phyloP scores from a whole-genome alignment of 148 eudicot genomes.

The Cornus kousa region DNA sequence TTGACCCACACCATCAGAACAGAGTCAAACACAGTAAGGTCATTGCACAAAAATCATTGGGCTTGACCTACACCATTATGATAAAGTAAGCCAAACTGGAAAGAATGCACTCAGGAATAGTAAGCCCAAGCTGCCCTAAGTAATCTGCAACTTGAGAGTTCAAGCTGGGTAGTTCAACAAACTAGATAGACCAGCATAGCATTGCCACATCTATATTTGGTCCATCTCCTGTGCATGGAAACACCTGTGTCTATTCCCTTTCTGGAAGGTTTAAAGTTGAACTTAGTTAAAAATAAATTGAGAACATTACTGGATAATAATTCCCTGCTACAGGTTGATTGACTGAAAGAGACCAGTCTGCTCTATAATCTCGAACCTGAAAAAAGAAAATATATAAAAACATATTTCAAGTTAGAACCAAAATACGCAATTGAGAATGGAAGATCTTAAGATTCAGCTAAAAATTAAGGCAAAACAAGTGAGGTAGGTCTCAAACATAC shows the following conservation, averaged over 20 bases:
- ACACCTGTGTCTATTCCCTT: neutral
- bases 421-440: conserved; percentile 1
- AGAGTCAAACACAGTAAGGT: neutral
- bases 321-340: conserved; percentile 83
- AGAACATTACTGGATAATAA: conserved; percentile 72
- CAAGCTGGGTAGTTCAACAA: neutral
- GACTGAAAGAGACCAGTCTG: conserved; percentile 75
- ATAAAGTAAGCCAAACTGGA: neutral
- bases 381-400: neutral
- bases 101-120: no score
- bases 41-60: neutral
- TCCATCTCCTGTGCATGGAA: neutral
- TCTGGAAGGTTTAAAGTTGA: neutral
- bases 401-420: neutral
- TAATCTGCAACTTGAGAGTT: neutral
- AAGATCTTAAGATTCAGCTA: neutral
- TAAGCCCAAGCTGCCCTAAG: neutral
- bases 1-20: neutral
- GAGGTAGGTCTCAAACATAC: neutral
- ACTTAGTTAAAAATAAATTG: neutral
- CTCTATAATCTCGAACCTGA: conserved; percentile 73
- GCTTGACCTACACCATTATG: neutral
- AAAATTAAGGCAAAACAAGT: neutral
- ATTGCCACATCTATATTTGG: conserved; percentile 1
- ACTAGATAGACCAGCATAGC: neutral